A percentile compares a stretch with the other conserved stretches of the same genome.
Evolutionary conservation across 2,329 filamentous ascomycete genomes (phyloP).

Genomic region (Hypoxylon sp.): DNA sequence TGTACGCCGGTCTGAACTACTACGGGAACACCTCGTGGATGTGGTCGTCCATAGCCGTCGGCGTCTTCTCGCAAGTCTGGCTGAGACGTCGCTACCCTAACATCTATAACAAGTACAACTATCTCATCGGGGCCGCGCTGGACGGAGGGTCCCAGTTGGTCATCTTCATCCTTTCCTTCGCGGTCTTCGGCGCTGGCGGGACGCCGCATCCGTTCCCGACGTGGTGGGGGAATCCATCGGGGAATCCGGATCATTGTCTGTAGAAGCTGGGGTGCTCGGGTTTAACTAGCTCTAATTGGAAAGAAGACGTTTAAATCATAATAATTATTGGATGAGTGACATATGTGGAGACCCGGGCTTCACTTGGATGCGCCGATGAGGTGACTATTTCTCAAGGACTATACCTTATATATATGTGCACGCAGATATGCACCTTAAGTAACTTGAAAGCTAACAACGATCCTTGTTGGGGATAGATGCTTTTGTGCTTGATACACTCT

Average conservation of each 20-base stretch:
- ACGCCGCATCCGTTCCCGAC: constrained; percentile 59
- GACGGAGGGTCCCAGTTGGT: constrained; percentile 63
- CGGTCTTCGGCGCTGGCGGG: constrained; percentile 66
- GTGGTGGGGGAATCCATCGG: constrained; percentile 65
- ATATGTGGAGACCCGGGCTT: background rate
- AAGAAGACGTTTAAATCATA: background rate
- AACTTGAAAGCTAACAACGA: background rate
- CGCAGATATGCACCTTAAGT: too few species aligned
- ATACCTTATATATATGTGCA: background rate
- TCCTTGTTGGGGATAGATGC: background rate
- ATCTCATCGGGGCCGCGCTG: constrained; percentile 65
- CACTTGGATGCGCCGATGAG: background rate
- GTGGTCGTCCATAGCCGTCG: constrained; percentile 51
- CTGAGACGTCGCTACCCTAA: constrained; percentile 52
- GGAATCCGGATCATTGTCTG: constrained; percentile 34
- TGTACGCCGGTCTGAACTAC: constrained; percentile 28
- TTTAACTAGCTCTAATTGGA: background rate
- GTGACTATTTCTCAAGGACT: background rate
- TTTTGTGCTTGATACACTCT: too few species aligned
- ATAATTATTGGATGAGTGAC: too few species aligned
- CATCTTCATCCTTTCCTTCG: constrained; percentile 67
- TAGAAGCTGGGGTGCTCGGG: background rate
- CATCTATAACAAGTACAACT: constrained; percentile 66
- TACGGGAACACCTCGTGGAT: constrained; percentile 63
- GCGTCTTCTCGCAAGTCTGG: constrained; percentile 31